These are phyloP conservation scores for Spongiforma sp. DNA, from an alignment of 1,284 basidiomycete genomes.

Conservation along the genomic window DNA sequence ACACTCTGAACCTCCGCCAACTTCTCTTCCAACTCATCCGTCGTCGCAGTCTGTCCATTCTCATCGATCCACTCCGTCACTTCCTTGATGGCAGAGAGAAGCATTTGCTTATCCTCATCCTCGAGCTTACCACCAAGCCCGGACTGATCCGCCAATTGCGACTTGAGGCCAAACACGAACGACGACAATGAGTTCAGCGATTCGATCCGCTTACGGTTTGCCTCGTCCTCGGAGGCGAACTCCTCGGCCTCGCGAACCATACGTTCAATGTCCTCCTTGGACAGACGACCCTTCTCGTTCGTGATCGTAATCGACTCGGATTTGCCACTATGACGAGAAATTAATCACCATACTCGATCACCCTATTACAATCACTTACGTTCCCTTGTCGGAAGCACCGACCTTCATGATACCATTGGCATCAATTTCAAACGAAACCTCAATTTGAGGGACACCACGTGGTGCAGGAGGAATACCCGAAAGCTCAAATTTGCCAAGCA, in stretches of 20 bases:
- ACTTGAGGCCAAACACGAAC: constrained; percentile 86
- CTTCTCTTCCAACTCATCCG: constrained; percentile 94
- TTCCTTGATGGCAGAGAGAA: constrained; percentile 86
- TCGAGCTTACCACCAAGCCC: constrained; percentile 91
- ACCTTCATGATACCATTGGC: constrained; percentile 94
- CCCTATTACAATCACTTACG: constrained; percentile 52
- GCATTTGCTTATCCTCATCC: constrained; percentile 89
- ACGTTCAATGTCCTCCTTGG: constrained; percentile 87
- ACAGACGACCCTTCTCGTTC: constrained; percentile 86
- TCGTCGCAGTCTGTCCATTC: constrained; percentile 75
- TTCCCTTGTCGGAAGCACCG: constrained; percentile 89
- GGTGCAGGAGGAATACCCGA: constrained; percentile 93
- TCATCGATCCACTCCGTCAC: constrained; percentile 92
- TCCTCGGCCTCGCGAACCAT: constrained; percentile 95
- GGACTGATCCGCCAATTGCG: constrained; percentile 84
- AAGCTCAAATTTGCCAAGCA: constrained; percentile 96
- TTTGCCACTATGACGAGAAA: constrained; percentile 65
- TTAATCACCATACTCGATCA: constrained; percentile 6
- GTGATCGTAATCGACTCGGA: constrained; percentile 89
- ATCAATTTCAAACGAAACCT: constrained; percentile 95
- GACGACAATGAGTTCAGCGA: constrained; percentile 80
- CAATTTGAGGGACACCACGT: constrained; percentile 94
- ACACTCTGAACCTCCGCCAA: constrained; percentile 75
- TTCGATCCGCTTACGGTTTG: constrained; percentile 88
- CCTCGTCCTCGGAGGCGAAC: constrained; percentile 86